Conservation (phyloP, 129 eudicot species). For the Artemisia tridentata region DNA sequence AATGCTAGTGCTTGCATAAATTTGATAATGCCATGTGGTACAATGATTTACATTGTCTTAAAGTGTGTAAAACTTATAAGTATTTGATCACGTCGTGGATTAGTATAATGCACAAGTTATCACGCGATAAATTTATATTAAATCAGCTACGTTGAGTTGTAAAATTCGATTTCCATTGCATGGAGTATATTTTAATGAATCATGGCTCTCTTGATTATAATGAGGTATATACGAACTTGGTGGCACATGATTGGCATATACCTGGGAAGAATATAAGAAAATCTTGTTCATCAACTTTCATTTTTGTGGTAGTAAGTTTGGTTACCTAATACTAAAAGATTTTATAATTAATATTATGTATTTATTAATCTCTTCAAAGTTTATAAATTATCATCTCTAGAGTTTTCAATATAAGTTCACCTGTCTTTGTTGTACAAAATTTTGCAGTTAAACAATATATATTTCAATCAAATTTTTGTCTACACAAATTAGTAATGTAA, state of each 20-base stretch:
- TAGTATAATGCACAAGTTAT: neutral
- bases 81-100: neutral
- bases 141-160: neutral
- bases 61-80: neutral
- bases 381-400: neutral
- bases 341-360: neutral
- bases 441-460: neutral
- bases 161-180: neutral
- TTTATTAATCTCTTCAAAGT: neutral
- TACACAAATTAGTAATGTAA: neutral
- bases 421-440: neutral
- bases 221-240: slow-evolving; percentile 13
- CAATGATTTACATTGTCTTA: neutral
- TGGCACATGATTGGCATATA: slow-evolving; percentile 22
- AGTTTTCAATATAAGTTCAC: neutral
- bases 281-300: slow-evolving; percentile 17
- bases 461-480: neutral
- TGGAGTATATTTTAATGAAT: neutral
- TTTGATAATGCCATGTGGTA: neutral
- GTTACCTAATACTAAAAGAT: slow-evolving; percentile 18
- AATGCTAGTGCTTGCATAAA: neutral
- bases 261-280: neutral
- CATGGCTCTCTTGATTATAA: neutral
- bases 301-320: slow-evolving; percentile 18
- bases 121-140: neutral